These are phyloP conservation scores for Fusarium heterosporum DNA, from an alignment of 2,329 filamentous ascomycete genomes.

Conservation along the genomic window DNA sequence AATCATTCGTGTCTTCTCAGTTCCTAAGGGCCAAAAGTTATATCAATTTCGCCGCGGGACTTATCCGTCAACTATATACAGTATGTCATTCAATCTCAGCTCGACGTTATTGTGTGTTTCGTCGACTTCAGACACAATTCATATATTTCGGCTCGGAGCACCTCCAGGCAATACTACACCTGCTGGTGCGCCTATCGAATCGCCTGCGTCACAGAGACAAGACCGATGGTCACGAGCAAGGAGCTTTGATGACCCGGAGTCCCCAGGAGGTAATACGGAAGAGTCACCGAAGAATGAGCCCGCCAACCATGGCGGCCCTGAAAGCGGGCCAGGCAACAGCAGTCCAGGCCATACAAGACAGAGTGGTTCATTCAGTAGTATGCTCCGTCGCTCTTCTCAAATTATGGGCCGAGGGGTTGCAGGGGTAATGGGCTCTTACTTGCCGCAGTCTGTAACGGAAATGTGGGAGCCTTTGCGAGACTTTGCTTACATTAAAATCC, in stretches of 20 bases:
- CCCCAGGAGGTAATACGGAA: constrained; percentile 58
- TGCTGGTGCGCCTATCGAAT: constrained; percentile 53
- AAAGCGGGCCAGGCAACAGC: constrained; percentile 45
- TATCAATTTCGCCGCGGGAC: constrained; percentile 97
- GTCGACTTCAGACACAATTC: constrained; percentile 94
- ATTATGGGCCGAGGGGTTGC: constrained; percentile 91
- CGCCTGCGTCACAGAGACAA: constrained; percentile 56
- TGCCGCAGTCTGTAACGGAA: constrained; percentile 93
- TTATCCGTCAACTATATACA: constrained; percentile 95
- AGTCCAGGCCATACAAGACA: constrained; percentile 57
- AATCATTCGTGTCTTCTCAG: constrained; percentile 94
- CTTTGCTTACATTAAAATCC: constrained; percentile 96
- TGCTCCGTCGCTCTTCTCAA: constrained; percentile 94
- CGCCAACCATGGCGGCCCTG: constrained; percentile 53
- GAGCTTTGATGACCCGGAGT: constrained; percentile 62
- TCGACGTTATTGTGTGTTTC: constrained; percentile 95
- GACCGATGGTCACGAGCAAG: constrained; percentile 66
- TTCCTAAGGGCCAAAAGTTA: constrained; percentile 90
- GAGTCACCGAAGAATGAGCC: constrained; percentile 66
- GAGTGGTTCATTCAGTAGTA: constrained; percentile 86
- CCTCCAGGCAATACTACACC: constrained; percentile 57
- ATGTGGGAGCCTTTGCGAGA: constrained; percentile 97
- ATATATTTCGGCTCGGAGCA: constrained; percentile 86
- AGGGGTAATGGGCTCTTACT: constrained; percentile 88
- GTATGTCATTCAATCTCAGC: constrained; percentile 98